phyloP scores from a whole-genome alignment of 2,329 filamentous ascomycete genomes.

The Cadophora malorum region DNA sequence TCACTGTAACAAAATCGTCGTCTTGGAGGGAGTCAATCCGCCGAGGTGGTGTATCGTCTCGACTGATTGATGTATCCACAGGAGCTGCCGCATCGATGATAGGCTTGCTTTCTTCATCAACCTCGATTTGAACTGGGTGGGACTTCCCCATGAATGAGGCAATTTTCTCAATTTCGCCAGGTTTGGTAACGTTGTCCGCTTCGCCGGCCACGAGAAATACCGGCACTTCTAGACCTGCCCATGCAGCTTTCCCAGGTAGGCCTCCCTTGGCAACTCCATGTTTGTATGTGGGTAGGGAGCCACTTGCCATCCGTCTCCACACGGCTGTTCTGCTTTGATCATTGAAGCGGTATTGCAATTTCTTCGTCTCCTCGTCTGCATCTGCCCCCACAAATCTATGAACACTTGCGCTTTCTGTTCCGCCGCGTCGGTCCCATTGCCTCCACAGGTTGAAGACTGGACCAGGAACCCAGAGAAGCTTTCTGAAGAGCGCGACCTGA shows the following conservation, averaged over 20 bases:
- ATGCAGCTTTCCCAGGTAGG: constrained; percentile 71
- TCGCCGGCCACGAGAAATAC: constrained; percentile 81
- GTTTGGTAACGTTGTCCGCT: constrained; percentile 77
- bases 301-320: constrained; percentile 81
- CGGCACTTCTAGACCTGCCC: constrained; percentile 75
- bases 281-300: constrained; percentile 67
- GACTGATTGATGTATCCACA: constrained; percentile 46
- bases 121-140: constrained; percentile 37
- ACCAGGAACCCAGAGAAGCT: constrained; percentile 71
- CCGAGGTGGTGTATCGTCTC: constrained; percentile 43
- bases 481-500: constrained; percentile 57
- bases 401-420: constrained; percentile 79
- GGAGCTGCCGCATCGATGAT: constrained; percentile 58
- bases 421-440: constrained; percentile 79
- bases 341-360: constrained; percentile 78
- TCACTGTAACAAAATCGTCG: constrained; percentile 47
- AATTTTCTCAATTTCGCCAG: constrained; percentile 74
- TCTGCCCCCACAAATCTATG: constrained; percentile 74
- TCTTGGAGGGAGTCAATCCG: constrained; percentile 49
- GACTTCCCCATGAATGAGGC: constrained; percentile 48
- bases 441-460: constrained; percentile 79
- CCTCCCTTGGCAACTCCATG: constrained; percentile 63
- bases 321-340: constrained; percentile 81
- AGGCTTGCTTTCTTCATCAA: constrained; percentile 44
- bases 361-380: constrained; percentile 69